phyloP scores from a whole-genome alignment of 805 yeast genomes.

The Tetrapisispora namnaoensis region DNA sequence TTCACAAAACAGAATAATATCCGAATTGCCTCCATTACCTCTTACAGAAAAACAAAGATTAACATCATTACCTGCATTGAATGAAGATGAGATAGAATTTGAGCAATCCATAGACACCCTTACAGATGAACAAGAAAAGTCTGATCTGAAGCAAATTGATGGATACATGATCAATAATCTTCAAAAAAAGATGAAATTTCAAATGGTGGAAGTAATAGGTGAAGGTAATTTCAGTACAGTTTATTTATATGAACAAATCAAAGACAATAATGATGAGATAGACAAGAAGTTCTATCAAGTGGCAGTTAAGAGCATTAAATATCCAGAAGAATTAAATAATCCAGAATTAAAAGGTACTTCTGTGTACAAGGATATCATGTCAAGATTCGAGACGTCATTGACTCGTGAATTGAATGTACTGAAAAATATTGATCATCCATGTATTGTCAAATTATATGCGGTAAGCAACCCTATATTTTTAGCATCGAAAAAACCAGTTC shows the following conservation, averaged over 20 bases:
- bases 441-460: slow-evolving; percentile 54
- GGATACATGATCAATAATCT: slow-evolving; percentile 14
- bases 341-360: slow-evolving; percentile 22
- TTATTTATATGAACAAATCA: slow-evolving; percentile 34
- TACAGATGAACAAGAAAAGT: neutral
- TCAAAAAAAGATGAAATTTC: slow-evolving; percentile 24
- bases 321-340: slow-evolving; percentile 25
- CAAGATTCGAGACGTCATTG: slow-evolving; percentile 51
- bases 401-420: slow-evolving; percentile 69
- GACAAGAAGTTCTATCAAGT: slow-evolving; percentile 26
- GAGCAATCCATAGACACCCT: neutral
- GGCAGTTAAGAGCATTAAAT: slow-evolving; percentile 62
- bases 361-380: slow-evolving; percentile 34
- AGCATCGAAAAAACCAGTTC: slow-evolving; percentile 21
- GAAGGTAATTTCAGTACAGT: slow-evolving; percentile 63
- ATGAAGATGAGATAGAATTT: slow-evolving; percentile 7
- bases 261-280: slow-evolving; percentile 4
- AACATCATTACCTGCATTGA: slow-evolving; percentile 18
- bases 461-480: slow-evolving; percentile 23
- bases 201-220: slow-evolving; percentile 41
- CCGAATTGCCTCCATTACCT: slow-evolving; percentile 19
- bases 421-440: slow-evolving; percentile 50
- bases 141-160: slow-evolving; percentile 8
- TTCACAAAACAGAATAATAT: slow-evolving; percentile 15
- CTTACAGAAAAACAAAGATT: slow-evolving; percentile 15